Conservation (phyloP, 306 rosid genomes). For the Quillaja saponaria region DNA sequence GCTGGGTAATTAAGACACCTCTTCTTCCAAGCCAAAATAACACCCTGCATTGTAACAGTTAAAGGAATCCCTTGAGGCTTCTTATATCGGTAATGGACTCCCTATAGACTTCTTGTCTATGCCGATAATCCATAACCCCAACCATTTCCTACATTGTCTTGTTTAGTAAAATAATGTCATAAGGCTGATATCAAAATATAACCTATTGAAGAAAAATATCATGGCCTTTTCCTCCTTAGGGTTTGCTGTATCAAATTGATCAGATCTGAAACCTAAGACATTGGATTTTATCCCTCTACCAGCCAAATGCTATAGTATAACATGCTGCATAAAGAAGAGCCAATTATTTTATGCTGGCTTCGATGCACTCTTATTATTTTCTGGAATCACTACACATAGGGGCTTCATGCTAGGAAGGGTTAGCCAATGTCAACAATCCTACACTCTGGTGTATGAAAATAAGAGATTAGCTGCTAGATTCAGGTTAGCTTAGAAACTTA, state of each 20-base stretch:
- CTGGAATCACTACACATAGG: too few relatives aligned
- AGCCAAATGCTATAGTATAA: constrained; percentile 66
- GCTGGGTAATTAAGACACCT: constrained; percentile 52
- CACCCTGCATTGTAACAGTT: constrained; percentile 77
- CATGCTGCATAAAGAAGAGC: constrained; percentile 69
- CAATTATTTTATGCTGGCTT: constrained; percentile 59
- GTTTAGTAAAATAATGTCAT: constrained; percentile 77
- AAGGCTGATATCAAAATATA: constrained; percentile 75
- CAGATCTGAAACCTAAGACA: constrained; percentile 86
- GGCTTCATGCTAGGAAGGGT: too few relatives aligned
- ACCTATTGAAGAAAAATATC: constrained; percentile 94
- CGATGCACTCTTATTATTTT: constrained; percentile 61
- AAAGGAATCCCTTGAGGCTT: constrained; percentile 86
- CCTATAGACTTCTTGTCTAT: constrained; percentile 60
- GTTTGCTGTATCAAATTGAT: constrained; percentile 62
- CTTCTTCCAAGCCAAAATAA: constrained; percentile 79
- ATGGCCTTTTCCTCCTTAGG: constrained; percentile 81
- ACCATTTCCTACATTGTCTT: constrained; percentile 81
- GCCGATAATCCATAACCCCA: constrained; percentile 93
- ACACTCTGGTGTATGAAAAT: too few relatives aligned
- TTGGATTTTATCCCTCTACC: constrained; percentile 95
- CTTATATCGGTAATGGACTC: constrained; percentile 62
- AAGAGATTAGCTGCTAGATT: too few relatives aligned
- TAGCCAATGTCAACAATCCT: too few relatives aligned
- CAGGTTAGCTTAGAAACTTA: too few relatives aligned